Percentiles rank a stretch among this genome's conserved stretches.
Conservation (phyloP, 805 yeast genomes). For the Starmera quercuum region DNA sequence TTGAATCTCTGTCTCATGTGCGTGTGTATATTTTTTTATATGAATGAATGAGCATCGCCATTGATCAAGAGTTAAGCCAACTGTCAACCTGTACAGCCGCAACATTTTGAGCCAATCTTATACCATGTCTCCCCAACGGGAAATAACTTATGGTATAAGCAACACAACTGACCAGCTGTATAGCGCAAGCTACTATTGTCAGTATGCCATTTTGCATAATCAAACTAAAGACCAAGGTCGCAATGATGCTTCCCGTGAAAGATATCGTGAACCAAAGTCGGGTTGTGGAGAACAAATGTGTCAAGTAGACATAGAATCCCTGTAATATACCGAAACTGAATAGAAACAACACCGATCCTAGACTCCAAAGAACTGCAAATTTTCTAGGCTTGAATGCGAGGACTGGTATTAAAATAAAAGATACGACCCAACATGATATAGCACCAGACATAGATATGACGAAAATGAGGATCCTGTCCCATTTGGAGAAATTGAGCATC, state of each 20-base stretch:
- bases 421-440: constrained; percentile 28
- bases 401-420: constrained; percentile 83
- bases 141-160: constrained; percentile 90
- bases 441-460: constrained; percentile 14
- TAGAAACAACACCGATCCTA: constrained; percentile 84
- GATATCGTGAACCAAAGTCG: constrained; percentile 75
- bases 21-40: neutral
- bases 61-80: constrained; percentile 5
- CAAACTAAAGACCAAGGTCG: constrained; percentile 75
- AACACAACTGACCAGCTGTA: constrained; percentile 80
- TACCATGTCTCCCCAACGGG: constrained; percentile 87
- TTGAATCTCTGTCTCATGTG: too few species aligned
- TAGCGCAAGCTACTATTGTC: constrained; percentile 65
- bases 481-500: constrained; percentile 4
- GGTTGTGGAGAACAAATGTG: constrained; percentile 66
- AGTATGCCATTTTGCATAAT: constrained; percentile 60
- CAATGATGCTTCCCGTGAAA: constrained; percentile 71
- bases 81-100: constrained; percentile 41
- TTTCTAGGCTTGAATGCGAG: constrained; percentile 85
- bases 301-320: constrained; percentile 78
- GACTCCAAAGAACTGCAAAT: constrained; percentile 84
- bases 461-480: constrained; percentile 12
- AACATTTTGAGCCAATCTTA: constrained; percentile 46
- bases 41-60: too few species aligned
- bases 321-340: constrained; percentile 85